Evolutionary conservation across 805 yeast species (phyloP), one percentile per base, ranked within the genome.

Genomic region (Starmerella cellae): DNA sequence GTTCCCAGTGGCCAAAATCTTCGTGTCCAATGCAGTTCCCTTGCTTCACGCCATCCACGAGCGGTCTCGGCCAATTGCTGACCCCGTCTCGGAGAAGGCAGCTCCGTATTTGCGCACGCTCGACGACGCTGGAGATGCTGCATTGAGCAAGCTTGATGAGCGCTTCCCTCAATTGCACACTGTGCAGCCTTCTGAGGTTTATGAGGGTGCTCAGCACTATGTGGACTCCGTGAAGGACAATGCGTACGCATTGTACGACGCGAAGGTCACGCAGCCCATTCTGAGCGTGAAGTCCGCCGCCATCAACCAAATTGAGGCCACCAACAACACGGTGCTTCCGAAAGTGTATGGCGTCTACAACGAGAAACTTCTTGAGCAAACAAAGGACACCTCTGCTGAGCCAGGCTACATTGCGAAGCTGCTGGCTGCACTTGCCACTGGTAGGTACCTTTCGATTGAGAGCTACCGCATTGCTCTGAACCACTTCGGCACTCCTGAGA

Each of bases 1-100:
- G 13, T 70, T 72, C 53, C 79, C 80, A 17, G 67, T 71, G 24
- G 67, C 68, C 43, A 73, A 74, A 55, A 62, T 74, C 36, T 73
- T 75, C 57, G 69, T 74, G 3, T 72, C 79, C 11, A 75, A 75
- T 57, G 75, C 76, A 26, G 69, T 75, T 33, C 81, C 81, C 10
- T 57, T 75, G 37, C 52, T 75, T 52, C 70, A 72, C 57, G 68
- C 59, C 39, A 43, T 62, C 35, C 52, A 54, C 43, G 58, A 57
- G 41, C 55, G 59, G 22, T 41, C 57, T 29, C 45, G 48, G 32
- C 48, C 51, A 14, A 55, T 59, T 17, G 43, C 57, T 4, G 60
- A 59, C 40, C 65, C 66, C 26, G 50, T 61, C 6, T 56, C 60
- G 28, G 61, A 60, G 41, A 51, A 61, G 17, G 60, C 71, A 13